These are phyloP conservation scores for Hamigera avellanea DNA, from an alignment of 495 filamentous ascomycete species.

Conservation along the genomic window DNA sequence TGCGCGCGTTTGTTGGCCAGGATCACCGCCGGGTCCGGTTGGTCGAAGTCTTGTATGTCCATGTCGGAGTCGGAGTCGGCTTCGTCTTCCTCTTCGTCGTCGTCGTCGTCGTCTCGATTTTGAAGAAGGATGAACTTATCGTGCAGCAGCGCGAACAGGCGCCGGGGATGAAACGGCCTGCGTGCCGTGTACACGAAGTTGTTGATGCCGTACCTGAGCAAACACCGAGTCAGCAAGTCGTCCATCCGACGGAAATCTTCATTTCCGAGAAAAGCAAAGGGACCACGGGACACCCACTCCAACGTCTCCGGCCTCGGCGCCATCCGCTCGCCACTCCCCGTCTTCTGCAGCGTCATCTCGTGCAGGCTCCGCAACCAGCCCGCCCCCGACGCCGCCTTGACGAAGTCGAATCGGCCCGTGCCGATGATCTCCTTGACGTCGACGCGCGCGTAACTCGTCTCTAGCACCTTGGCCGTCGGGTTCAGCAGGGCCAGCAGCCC, in stretches of 20 bases:
- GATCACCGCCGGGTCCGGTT: conserved; percentile 23
- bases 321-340: conserved; percentile 28
- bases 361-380: conserved; percentile 40
- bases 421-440: conserved; percentile 40
- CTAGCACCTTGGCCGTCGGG: conserved; percentile 37
- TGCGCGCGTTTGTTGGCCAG: conserved; percentile 32
- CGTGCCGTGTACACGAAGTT: conserved; percentile 44
- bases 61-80: conserved; percentile 11
- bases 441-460: conserved; percentile 31
- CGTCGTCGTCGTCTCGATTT: conserved; percentile 25
- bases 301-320: conserved; percentile 46
- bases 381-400: conserved; percentile 29
- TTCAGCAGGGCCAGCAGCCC: conserved; percentile 38
- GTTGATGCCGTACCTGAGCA: conserved; percentile 38
- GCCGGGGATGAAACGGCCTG: conserved; percentile 40
- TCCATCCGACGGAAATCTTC: too few species aligned
- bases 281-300: conserved; percentile 25
- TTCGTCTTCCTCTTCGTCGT: conserved; percentile 24
- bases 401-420: conserved; percentile 34
- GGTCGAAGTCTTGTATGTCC: conserved; percentile 22
- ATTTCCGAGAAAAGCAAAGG: background rate
- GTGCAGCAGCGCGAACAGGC: conserved; percentile 37
- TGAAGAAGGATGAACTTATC: conserved; percentile 44
- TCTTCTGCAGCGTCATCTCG: conserved; percentile 34
- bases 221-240: conserved; percentile 2